Conservation (phyloP, 2,329 filamentous ascomycete genomes). For the Diaporthe helianthi region DNA sequence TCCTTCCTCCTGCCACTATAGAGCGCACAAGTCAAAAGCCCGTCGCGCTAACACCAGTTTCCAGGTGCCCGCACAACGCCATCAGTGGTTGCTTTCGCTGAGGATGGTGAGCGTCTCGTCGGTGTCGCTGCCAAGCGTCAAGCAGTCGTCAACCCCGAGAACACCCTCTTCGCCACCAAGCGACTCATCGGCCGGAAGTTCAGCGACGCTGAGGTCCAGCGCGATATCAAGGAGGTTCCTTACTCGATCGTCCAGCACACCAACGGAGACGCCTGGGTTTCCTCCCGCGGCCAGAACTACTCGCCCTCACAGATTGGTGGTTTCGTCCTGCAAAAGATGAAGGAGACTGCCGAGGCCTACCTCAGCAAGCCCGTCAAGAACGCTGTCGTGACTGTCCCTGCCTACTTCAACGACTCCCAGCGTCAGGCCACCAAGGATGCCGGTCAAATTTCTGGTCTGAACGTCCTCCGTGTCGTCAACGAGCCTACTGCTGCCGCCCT, state of each 20-base stretch:
- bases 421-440: conserved; percentile 98
- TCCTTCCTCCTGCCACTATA: background rate
- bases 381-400: conserved; percentile 94
- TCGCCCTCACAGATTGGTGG: conserved; percentile 98
- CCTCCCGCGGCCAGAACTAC: conserved; percentile 93
- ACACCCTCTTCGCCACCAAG: conserved; percentile 98
- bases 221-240: conserved; percentile 95
- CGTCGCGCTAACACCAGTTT: conserved; percentile 32
- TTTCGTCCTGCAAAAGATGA: conserved; percentile 98
- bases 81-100: conserved; percentile 93
- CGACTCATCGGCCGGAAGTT: conserved; percentile 98
- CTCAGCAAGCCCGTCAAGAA: conserved; percentile 92
- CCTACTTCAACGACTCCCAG: conserved; percentile 99
- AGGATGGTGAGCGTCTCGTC: conserved; percentile 94
- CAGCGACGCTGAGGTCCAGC: conserved; percentile 90
- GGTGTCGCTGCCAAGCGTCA: conserved; percentile 98
- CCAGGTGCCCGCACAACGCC: conserved; percentile 87
- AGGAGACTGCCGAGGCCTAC: conserved; percentile 96
- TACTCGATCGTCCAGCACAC: conserved; percentile 98
- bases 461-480: conserved; percentile 97
- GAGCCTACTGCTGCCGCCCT: conserved; percentile 96
- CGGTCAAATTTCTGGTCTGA: conserved; percentile 93
- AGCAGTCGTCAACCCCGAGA: conserved; percentile 97
- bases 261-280: conserved; percentile 96
- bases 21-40: background rate